Conservation (phyloP, 129 eudicot species). For the Pseudognaphalium luteoalbum region DNA sequence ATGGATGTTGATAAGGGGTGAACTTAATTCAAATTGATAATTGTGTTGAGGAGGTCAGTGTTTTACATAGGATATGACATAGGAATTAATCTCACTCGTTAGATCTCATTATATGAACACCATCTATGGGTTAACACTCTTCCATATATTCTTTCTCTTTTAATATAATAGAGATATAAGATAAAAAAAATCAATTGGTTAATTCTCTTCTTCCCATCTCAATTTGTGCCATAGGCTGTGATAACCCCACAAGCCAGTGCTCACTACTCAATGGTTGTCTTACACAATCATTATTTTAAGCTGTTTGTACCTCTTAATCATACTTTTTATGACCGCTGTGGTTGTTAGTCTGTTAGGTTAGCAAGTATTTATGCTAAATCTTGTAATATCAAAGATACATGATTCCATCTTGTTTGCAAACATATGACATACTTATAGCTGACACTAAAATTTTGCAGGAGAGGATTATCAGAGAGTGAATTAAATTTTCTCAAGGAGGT, state of each 20-base stretch:
- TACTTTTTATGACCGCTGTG: not conserved
- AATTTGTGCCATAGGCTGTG: not conserved
- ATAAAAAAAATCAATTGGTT: no score
- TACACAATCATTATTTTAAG: not conserved
- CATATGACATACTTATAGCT: conserved; percentile 14
- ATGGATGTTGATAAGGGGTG: no score
- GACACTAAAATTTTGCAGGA: conserved; percentile 53
- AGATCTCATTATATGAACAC: no score
- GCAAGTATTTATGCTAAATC: conserved; percentile 18
- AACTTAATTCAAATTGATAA: no score
- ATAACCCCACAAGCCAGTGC: conserved; percentile 2
- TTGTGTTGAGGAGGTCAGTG: no score
- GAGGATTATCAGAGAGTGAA: conserved; percentile 96
- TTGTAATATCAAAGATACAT: conserved; percentile 14
- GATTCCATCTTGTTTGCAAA: conserved; percentile 21
- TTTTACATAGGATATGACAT: no score
- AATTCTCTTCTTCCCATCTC: no score
- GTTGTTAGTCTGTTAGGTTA: not conserved
- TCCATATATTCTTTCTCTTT: no score
- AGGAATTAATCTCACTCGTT: no score
- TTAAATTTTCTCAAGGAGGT: conserved; percentile 85
- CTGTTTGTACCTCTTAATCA: not conserved
- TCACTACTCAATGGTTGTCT: conserved; percentile 10
- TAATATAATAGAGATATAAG: no score
- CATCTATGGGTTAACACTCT: no score